phyloP scores from a whole-genome alignment of 179 eudicot genomes.

The Carnegiea gigantea region DNA sequence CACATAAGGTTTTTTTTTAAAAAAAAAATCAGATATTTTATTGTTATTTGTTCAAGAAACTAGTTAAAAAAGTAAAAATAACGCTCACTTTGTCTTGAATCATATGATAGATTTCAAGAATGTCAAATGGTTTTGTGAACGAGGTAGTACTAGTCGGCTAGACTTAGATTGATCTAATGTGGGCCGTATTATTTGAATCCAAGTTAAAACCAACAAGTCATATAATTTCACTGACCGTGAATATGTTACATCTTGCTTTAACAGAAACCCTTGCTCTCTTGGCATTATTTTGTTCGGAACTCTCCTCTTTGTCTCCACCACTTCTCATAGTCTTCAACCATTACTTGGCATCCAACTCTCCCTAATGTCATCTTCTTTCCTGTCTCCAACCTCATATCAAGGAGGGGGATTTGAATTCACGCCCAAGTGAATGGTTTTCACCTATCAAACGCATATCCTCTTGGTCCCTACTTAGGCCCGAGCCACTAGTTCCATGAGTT shows the following conservation, averaged over 20 bases:
- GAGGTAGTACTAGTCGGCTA: background rate
- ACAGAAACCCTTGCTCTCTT: conserved; percentile 78
- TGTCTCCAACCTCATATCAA: background rate
- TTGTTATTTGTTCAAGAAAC: no score
- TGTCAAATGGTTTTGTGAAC: no score
- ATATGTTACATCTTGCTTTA: conserved; percentile 81
- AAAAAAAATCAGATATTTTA: no score
- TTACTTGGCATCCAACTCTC: conserved; percentile 46
- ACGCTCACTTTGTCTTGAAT: no score
- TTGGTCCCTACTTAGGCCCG: conserved; percentile 14
- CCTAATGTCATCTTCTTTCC: conserved; percentile 19
- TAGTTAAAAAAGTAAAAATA: no score
- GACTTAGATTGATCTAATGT: background rate
- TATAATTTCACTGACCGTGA: conserved; percentile 49
- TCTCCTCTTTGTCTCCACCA: conserved; percentile 43
- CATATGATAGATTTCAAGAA: no score
- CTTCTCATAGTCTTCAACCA: conserved; percentile 36
- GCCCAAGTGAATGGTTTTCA: conserved; percentile 44
- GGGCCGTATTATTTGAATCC: background rate
- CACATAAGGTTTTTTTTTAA: no score
- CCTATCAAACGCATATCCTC: conserved; percentile 30
- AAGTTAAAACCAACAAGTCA: no score
- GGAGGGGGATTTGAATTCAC: conserved; percentile 31
- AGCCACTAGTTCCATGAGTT: conserved; percentile 21
- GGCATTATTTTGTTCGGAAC: conserved; percentile 15